Percentiles rank a stretch among this genome's conserved stretches.
Conservation (phyloP, 1,284 basidiomycete genomes). For the Fomitiporia mediterranea region DNA sequence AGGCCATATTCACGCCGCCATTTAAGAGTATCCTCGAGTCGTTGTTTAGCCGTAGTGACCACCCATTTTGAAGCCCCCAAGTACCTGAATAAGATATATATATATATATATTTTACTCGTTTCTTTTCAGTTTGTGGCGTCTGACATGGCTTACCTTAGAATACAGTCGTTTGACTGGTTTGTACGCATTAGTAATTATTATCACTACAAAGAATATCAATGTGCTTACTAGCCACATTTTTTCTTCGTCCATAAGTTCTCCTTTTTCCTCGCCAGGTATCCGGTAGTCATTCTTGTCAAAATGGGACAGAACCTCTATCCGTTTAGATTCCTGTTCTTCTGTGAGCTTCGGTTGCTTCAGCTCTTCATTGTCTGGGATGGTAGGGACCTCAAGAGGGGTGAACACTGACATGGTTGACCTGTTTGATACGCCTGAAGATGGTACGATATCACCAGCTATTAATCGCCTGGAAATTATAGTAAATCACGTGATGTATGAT, state of each 20-base stretch:
- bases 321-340: conserved; percentile 48
- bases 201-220: not conserved
- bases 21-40: conserved; percentile 62
- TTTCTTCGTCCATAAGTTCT: conserved; percentile 56
- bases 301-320: conserved; percentile 54
- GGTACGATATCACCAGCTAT: not conserved
- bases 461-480: not conserved
- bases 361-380: conserved; percentile 7
- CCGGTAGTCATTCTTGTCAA: conserved; percentile 45
- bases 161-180: conserved; percentile 61
- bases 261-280: conserved; percentile 41
- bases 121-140: too few species aligned
- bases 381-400: conserved; percentile 10
- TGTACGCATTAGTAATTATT: not conserved
- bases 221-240: conserved; percentile 64
- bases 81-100: conserved; percentile 38
- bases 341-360: conserved; percentile 30
- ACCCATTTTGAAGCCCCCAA: conserved; percentile 72
- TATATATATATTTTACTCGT: too few species aligned
- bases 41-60: conserved; percentile 46
- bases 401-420: conserved; percentile 14
- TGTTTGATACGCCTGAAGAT: not conserved
- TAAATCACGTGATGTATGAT: not conserved
- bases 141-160: conserved; percentile 46
- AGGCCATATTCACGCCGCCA: conserved; percentile 75